These are phyloP conservation scores for Ambrosia trifida DNA, from an alignment of 129 eudicot species.

Conservation along the genomic window DNA sequence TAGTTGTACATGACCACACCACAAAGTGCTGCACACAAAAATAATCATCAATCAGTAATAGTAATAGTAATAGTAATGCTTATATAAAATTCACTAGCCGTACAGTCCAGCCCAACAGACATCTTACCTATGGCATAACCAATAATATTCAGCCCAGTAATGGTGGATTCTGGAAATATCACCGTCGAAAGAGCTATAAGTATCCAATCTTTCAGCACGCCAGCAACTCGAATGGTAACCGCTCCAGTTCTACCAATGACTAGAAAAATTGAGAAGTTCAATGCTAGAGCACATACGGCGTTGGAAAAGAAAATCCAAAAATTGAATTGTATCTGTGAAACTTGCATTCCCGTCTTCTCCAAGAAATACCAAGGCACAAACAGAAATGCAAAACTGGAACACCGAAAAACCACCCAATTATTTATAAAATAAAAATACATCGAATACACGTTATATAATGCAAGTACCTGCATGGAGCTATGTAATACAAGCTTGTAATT, in stretches of 20 bases:
- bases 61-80: too few relatives aligned
- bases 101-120: background rate
- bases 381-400: slow-evolving; percentile 85
- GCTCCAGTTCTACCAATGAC: slow-evolving; percentile 99
- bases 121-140: slow-evolving; percentile 90
- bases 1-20: slow-evolving; percentile 96
- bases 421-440: slow-evolving; percentile 30
- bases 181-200: slow-evolving; percentile 97
- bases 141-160: slow-evolving; percentile 81
- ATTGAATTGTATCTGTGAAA: slow-evolving; percentile 81
- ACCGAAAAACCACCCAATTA: too few relatives aligned
- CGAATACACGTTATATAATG: background rate
- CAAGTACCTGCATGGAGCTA: slow-evolving; percentile 99
- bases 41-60: background rate
- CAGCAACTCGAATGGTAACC: slow-evolving; percentile 96
- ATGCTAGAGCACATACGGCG: slow-evolving; percentile 86
- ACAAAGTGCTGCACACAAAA: slow-evolving; percentile 59
- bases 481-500: slow-evolving; percentile 92
- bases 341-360: slow-evolving; percentile 85
- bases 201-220: slow-evolving; percentile 96
- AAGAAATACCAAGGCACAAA: slow-evolving; percentile 93
- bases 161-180: slow-evolving; percentile 85
- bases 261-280: slow-evolving; percentile 88
- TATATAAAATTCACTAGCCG: background rate
- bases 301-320: slow-evolving; percentile 95